Evolutionary conservation across 2,329 filamentous ascomycete genomes (phyloP).

Genomic region (Magnaporthiopsis incrustans): DNA sequence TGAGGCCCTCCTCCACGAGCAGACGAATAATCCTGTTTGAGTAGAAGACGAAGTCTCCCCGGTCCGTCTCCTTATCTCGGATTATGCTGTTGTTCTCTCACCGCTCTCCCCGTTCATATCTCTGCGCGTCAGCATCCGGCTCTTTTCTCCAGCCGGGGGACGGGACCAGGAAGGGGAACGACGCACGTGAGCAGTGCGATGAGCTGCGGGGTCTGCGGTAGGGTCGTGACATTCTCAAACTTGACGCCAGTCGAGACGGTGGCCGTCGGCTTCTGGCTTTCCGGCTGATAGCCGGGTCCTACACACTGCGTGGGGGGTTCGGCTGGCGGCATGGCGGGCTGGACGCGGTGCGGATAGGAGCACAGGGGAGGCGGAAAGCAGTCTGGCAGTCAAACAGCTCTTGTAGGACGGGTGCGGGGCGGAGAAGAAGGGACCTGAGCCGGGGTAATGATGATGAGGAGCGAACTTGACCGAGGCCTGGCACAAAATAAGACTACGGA

Average conservation of each 20-base stretch:
- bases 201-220: constrained; percentile 90
- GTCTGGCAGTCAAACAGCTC: background rate
- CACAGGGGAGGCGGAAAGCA: background rate
- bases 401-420: constrained; percentile 2
- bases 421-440: background rate
- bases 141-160: background rate
- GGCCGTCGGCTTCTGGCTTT: constrained; percentile 72
- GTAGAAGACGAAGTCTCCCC: constrained; percentile 98
- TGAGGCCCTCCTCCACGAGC: constrained; percentile 92
- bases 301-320: constrained; percentile 50
- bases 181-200: constrained; percentile 96
- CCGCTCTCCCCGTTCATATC: background rate
- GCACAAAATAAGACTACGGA: background rate
- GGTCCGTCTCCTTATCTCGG: constrained; percentile 78
- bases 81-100: constrained; percentile 67
- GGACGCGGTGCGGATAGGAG: background rate
- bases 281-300: constrained; percentile 70
- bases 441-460: background rate
- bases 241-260: constrained; percentile 76
- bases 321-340: constrained; percentile 5
- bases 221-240: constrained; percentile 80
- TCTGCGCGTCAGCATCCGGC: background rate
- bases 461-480: background rate
- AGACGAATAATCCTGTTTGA: constrained; percentile 96
- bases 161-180: constrained; percentile 13